A percentile compares a stretch with the other conserved stretches of the same genome.
Evolutionary conservation across 768 basidiomycete genomes (phyloP).

Genomic region (Pulveroboletus sp.): DNA sequence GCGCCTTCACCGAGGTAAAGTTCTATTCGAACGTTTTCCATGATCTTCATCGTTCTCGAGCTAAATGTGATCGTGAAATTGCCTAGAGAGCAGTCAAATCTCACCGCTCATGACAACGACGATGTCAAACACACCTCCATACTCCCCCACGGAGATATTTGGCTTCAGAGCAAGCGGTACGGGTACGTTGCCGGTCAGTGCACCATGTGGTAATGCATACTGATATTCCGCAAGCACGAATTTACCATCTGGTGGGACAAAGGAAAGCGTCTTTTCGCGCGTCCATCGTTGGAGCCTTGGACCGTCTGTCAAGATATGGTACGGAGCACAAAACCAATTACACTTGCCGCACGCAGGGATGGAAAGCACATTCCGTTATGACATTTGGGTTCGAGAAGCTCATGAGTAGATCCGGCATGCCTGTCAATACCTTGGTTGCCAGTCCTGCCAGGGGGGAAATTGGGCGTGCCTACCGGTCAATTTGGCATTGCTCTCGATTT

Average conservation of each 20-base stretch:
- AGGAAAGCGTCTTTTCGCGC: conserved; percentile 75
- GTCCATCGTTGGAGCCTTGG: conserved; percentile 76
- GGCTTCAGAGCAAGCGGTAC: conserved; percentile 52
- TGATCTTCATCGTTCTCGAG: conserved; percentile 59
- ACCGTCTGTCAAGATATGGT: conserved; percentile 6
- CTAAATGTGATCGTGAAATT: conserved; percentile 61
- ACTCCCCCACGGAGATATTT: conserved; percentile 30
- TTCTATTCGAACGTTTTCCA: conserved; percentile 72
- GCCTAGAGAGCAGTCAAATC: conserved; percentile 34
- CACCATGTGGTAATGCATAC: conserved; percentile 42
- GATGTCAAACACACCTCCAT: conserved; percentile 23
- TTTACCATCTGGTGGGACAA: conserved; percentile 90
- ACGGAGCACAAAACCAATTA: background rate
- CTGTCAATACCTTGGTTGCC: conserved; percentile 35
- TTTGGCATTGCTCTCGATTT: conserved; percentile 71
- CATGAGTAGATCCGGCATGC: conserved; percentile 85
- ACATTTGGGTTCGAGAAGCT: conserved; percentile 73
- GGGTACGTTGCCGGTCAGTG: conserved; percentile 45
- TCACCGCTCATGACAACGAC: background rate
- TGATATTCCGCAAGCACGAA: conserved; percentile 87
- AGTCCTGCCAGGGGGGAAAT: background rate
- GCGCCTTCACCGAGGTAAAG: conserved; percentile 75
- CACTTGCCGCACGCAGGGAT: conserved; percentile 85
- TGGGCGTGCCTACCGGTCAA: conserved; percentile 58
- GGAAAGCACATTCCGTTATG: conserved; percentile 81